Conservation (phyloP, 139 green algal genomes). For the Chlamydomonas incerta region DNA sequence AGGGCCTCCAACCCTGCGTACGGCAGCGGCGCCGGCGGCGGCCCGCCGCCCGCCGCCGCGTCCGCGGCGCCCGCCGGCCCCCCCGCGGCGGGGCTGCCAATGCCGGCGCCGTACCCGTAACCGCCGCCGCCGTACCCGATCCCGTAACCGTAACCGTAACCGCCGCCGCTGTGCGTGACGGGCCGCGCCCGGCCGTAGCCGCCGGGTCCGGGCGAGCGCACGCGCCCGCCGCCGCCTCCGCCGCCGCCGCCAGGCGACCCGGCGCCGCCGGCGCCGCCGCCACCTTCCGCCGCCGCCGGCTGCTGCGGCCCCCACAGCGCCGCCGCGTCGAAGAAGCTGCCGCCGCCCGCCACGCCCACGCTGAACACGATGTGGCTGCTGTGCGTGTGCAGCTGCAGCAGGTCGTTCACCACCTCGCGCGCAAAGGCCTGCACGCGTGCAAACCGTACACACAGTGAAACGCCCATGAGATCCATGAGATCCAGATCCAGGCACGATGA, state of each 20-base stretch:
- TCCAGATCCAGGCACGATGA: no score
- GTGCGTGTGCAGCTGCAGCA: slow-evolving; percentile 10
- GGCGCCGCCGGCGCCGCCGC: neutral
- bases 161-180: no score
- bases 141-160: no score
- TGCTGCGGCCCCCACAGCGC: neutral
- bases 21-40: no score
- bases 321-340: neutral
- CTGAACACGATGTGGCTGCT: slow-evolving; percentile 10
- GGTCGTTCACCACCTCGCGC: slow-evolving; percentile 21
- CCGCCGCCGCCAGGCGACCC: neutral
- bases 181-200: no score
- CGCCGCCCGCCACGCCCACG: neutral
- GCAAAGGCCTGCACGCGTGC: slow-evolving; percentile 27
- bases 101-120: neutral
- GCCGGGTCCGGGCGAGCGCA: no score
- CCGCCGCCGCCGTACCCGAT: neutral
- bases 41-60: no score
- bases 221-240: neutral
- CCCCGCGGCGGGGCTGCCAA: neutral
- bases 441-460: no score
- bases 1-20: neutral
- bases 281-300: neutral
- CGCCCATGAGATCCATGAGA: no score
- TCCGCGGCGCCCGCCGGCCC: no score